phyloP scores from a whole-genome alignment of 441 rosid species.

The Isatis lusitanica region DNA sequence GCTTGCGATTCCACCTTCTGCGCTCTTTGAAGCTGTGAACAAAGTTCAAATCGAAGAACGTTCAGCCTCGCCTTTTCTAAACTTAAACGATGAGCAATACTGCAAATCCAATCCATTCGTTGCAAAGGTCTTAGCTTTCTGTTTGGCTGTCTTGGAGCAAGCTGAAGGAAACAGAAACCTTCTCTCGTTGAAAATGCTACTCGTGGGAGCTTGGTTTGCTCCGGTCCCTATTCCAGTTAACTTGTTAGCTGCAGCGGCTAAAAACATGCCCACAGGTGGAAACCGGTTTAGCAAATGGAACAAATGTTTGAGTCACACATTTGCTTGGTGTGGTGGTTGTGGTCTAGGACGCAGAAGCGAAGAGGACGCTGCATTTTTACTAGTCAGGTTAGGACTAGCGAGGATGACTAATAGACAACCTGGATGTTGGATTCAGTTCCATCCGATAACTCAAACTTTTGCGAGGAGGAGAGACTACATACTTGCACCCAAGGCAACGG shows the following conservation, averaged over 20 bases:
- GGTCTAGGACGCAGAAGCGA: conserved; percentile 71
- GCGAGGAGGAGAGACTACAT: conserved; percentile 61
- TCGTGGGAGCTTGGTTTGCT: conserved; percentile 90
- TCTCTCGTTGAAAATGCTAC: conserved; percentile 74
- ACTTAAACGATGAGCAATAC: conserved; percentile 58
- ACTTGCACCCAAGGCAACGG: conserved; percentile 67
- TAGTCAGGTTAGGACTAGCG: conserved; percentile 77
- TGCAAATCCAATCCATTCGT: conserved; percentile 71
- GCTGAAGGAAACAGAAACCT: conserved; percentile 57
- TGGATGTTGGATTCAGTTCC: conserved; percentile 84
- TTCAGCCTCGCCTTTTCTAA: conserved; percentile 44
- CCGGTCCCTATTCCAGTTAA: conserved; percentile 64
- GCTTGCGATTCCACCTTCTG: conserved; percentile 66
- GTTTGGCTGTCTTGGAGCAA: conserved; percentile 65
- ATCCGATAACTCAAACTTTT: conserved; percentile 64
- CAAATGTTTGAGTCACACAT: conserved; percentile 52
- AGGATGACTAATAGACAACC: conserved; percentile 55
- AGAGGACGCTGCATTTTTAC: conserved; percentile 72
- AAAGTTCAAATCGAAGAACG: conserved; percentile 56
- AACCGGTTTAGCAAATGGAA: conserved; percentile 64
- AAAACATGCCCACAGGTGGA: conserved; percentile 52
- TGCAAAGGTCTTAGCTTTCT: conserved; percentile 58
- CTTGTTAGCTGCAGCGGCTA: conserved; percentile 70
- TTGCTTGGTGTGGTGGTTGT: conserved; percentile 66
- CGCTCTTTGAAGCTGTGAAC: conserved; percentile 72